A percentile compares a stretch with the other conserved stretches of the same genome.
Evolutionary conservation across 169 alveolate genomes (phyloP).

Genomic region (Plasmodium knowlesi): DNA sequence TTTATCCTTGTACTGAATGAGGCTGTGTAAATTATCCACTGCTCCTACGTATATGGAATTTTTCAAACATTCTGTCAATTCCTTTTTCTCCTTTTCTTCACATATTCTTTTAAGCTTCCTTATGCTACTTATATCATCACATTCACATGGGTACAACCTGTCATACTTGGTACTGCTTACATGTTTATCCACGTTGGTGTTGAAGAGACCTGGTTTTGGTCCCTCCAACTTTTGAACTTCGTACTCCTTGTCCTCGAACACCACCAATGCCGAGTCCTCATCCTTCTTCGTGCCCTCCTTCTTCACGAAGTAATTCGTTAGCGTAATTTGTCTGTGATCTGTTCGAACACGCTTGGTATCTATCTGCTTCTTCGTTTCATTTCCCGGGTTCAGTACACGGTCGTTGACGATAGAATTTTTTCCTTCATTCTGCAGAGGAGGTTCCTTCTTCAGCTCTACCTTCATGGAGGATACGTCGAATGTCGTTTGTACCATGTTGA

Average conservation of each 20-base stretch:
- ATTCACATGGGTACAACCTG: constrained; percentile 15
- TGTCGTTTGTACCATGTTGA: constrained; percentile 14
- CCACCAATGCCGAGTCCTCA: background rate
- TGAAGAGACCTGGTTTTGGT: constrained; percentile 38
- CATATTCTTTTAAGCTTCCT: constrained; percentile 49
- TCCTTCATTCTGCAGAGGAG: background rate
- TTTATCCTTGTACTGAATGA: constrained; percentile 81
- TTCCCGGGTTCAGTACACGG: background rate
- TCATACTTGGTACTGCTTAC: constrained; percentile 27
- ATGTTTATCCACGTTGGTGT: constrained; percentile 18
- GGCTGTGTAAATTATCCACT: constrained; percentile 77
- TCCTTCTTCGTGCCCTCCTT: background rate
- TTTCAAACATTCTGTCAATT: constrained; percentile 76
- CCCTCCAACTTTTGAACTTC: constrained; percentile 25
- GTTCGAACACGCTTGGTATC: constrained; percentile 60
- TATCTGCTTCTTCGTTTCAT: background rate
- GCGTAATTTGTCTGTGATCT: constrained; percentile 43
- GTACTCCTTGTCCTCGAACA: constrained; percentile 40
- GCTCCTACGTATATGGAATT: constrained; percentile 84
- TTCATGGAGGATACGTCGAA: constrained; percentile 10
- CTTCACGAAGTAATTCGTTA: constrained; percentile 54
- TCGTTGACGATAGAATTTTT: background rate
- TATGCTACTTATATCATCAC: constrained; percentile 41
- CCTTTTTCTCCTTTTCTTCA: constrained; percentile 70
- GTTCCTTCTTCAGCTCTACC: constrained; percentile 8